These are phyloP conservation scores for Haemoproteus tartakovskyi DNA, from an alignment of 169 alveolate genomes.

Conservation along the genomic window DNA sequence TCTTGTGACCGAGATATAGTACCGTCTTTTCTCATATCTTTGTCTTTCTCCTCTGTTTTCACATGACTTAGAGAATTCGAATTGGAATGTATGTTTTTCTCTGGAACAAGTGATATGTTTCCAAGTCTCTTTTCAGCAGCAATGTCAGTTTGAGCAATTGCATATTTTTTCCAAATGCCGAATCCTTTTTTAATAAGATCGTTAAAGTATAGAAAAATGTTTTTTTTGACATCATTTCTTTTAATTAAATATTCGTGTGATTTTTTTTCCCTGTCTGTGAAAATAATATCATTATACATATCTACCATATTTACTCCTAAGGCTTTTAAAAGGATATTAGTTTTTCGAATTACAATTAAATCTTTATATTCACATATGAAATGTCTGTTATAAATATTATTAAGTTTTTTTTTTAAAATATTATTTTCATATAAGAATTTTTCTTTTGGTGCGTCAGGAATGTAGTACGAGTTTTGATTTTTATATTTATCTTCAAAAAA, in stretches of 20 bases:
- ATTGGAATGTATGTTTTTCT: no score
- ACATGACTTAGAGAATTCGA: background rate
- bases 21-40: background rate
- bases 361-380: slow-evolving; percentile 64
- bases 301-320: slow-evolving; percentile 59
- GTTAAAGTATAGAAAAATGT: background rate
- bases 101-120: background rate
- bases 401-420: slow-evolving; percentile 41
- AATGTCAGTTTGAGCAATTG: background rate
- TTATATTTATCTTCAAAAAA: slow-evolving; percentile 61
- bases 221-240: slow-evolving; percentile 8
- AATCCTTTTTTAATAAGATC: no score
- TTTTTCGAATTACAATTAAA: slow-evolving; percentile 42
- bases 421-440: slow-evolving; percentile 43
- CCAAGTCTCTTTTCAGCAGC: background rate
- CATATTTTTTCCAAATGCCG: background rate
- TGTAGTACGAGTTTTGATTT: slow-evolving; percentile 54
- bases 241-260: slow-evolving; percentile 65
- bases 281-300: slow-evolving; percentile 48
- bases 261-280: slow-evolving; percentile 50
- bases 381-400: slow-evolving; percentile 64
- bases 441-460: slow-evolving; percentile 38
- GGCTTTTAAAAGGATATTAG: slow-evolving; percentile 45
- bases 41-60: background rate
- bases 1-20: background rate